Conservation (phyloP, 1,284 basidiomycete species). For the Clitocybe nebularis region DNA sequence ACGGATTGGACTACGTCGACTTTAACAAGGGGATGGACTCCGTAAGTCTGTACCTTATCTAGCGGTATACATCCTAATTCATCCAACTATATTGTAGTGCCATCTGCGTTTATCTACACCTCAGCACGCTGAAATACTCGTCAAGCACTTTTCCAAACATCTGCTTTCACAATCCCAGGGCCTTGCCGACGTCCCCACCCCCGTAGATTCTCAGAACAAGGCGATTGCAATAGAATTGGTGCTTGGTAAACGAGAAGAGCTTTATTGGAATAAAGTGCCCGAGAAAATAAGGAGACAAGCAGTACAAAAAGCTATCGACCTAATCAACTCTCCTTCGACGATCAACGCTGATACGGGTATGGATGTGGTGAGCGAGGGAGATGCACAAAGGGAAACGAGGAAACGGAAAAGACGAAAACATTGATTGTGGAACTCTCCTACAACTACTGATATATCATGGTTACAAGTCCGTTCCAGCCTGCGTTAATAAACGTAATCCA, state of each 20-base stretch:
- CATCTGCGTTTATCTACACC: slow-evolving; percentile 65
- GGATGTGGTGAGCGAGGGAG: too few species aligned
- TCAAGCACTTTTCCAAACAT: slow-evolving; percentile 38
- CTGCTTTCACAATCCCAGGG: slow-evolving; percentile 41
- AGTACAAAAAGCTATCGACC: slow-evolving; percentile 43
- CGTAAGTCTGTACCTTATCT: slow-evolving; percentile 37
- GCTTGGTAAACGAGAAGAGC: slow-evolving; percentile 54
- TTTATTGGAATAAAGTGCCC: slow-evolving; percentile 79
- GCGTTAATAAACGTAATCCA: neutral
- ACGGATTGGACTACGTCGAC: slow-evolving; percentile 69
- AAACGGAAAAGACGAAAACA: slow-evolving; percentile 12
- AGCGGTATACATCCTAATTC: neutral
- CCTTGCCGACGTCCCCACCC: slow-evolving; percentile 41
- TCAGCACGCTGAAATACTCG: slow-evolving; percentile 39
- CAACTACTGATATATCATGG: neutral
- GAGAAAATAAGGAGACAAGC: slow-evolving; percentile 63
- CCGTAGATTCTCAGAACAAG: slow-evolving; percentile 18
- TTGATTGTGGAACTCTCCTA: slow-evolving; percentile 3
- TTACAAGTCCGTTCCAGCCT: neutral
- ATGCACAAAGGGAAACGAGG: slow-evolving; percentile 1
- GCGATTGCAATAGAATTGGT: slow-evolving; percentile 52
- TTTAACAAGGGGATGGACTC: slow-evolving; percentile 73
- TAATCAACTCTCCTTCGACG: slow-evolving; percentile 1
- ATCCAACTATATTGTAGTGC: slow-evolving; percentile 41
- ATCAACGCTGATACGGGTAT: too few species aligned